phyloP scores from a whole-genome alignment of 2,329 filamentous ascomycete genomes.

The Chrysosporium keratinophilum region DNA sequence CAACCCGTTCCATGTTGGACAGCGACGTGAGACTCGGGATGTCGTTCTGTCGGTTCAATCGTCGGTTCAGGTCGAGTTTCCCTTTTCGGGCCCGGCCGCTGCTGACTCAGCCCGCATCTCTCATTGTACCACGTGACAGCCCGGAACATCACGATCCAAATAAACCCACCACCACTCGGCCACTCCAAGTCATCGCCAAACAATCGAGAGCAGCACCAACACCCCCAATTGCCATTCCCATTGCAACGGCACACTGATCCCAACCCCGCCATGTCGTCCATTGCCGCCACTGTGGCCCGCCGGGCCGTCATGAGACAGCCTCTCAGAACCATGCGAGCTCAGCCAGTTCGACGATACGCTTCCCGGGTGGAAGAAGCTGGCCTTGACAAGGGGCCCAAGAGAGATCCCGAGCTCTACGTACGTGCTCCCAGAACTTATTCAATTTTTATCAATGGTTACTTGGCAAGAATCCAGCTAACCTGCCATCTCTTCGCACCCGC shows the following conservation, averaged over 20 bases:
- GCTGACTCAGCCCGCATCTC: constrained; percentile 3
- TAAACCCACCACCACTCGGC: constrained; percentile 12
- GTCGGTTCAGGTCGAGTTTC: not conserved
- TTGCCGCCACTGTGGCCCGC: constrained; percentile 33
- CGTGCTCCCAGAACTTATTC: constrained; percentile 20
- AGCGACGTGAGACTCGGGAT: no score
- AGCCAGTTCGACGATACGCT: constrained; percentile 31
- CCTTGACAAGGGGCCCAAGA: constrained; percentile 55
- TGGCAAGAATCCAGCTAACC: not conserved
- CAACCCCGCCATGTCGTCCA: constrained; percentile 30
- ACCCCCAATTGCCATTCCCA: not conserved
- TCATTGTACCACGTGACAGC: constrained; percentile 7
- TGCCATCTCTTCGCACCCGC: constrained; percentile 15
- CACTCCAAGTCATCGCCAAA: not conserved
- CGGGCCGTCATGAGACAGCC: constrained; percentile 35
- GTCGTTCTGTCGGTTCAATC: not conserved
- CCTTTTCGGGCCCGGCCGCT: constrained; percentile 2
- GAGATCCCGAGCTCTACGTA: constrained; percentile 68
- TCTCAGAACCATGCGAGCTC: constrained; percentile 32
- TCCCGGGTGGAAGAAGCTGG: constrained; percentile 40
- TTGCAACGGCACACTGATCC: constrained; percentile 1
- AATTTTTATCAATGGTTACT: no score
- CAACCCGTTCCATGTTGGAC: not conserved
- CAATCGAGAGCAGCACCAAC: not conserved
- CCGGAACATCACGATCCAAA: constrained; percentile 15